These are phyloP conservation scores for Baorangia bicolor DNA, from an alignment of 768 basidiomycete genomes.

Conservation along the genomic window DNA sequence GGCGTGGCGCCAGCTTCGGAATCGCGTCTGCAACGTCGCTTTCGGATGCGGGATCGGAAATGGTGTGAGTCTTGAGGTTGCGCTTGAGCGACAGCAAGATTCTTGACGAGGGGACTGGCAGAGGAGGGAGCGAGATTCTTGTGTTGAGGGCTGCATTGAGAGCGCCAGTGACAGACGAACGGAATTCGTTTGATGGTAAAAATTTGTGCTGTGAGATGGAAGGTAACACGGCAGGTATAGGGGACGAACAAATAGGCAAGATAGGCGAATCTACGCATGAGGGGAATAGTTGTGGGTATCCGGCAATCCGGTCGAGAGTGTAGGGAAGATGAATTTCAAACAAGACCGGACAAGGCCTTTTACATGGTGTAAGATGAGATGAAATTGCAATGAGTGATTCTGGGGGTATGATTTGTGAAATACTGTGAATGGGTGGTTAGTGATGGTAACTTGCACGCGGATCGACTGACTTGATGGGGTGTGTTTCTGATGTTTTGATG, in stretches of 20 bases:
- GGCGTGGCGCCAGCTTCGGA: not conserved
- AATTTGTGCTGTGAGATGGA: slow-evolving; percentile 13
- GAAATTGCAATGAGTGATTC: slow-evolving; percentile 46
- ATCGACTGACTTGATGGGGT: slow-evolving; percentile 77
- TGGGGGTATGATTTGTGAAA: slow-evolving; percentile 56
- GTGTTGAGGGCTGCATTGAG: slow-evolving; percentile 24
- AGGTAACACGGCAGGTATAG: slow-evolving; percentile 15
- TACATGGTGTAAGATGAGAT: slow-evolving; percentile 29
- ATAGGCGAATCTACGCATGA: slow-evolving; percentile 39
- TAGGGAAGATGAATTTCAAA: slow-evolving; percentile 36
- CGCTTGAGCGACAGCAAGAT: slow-evolving; percentile 24
- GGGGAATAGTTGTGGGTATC: slow-evolving; percentile 44
- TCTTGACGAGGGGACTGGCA: slow-evolving; percentile 18
- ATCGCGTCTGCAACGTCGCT: not conserved
- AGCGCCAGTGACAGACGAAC: slow-evolving; percentile 21
- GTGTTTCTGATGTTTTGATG: slow-evolving; percentile 73
- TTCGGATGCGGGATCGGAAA: not conserved
- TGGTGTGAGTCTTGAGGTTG: slow-evolving; percentile 6
- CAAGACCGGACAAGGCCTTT: slow-evolving; percentile 28
- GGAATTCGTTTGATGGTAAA: slow-evolving; percentile 7
- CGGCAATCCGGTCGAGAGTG: slow-evolving; percentile 33
- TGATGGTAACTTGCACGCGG: not conserved
- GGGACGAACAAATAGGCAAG: slow-evolving; percentile 22
- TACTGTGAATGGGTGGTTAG: slow-evolving; percentile 32
- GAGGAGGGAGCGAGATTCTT: slow-evolving; percentile 15